Evolutionary conservation across 2,329 filamentous ascomycete genomes (phyloP).

Genomic region (Claviceps quebecensis): DNA sequence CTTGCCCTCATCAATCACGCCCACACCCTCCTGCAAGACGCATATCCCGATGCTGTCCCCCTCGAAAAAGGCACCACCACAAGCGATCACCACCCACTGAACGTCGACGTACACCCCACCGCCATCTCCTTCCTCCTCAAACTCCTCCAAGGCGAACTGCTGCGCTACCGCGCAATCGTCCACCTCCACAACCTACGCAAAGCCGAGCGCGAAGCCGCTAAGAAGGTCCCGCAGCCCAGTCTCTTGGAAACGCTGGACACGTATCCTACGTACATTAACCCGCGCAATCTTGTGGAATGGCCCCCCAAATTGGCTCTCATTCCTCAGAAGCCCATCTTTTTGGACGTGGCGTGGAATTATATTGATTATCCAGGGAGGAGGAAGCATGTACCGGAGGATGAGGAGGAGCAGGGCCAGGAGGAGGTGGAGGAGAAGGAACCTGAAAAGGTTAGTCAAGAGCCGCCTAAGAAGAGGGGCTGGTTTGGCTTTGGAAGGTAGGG

Average conservation of each 20-base stretch:
- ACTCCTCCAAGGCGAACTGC: conserved; percentile 56
- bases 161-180: conserved; percentile 73
- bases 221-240: conserved; percentile 26
- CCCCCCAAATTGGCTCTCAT: conserved; percentile 72
- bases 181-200: conserved; percentile 58
- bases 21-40: conserved; percentile 44
- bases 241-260: conserved; percentile 62
- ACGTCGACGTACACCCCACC: conserved; percentile 49
- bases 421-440: conserved; percentile 16
- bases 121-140: conserved; percentile 45
- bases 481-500: conserved; percentile 53
- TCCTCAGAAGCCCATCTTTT: conserved; percentile 87
- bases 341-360: conserved; percentile 96
- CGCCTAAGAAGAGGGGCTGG: conserved; percentile 56
- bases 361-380: conserved; percentile 70
- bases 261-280: conserved; percentile 62
- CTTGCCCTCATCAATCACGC: conserved; percentile 74
- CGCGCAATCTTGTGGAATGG: conserved; percentile 72
- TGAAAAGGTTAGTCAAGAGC: conserved; percentile 17
- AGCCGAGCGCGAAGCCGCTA: conserved; percentile 28
- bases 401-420: conserved; percentile 10
- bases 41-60: conserved; percentile 29
- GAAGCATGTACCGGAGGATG: not conserved
- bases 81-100: conserved; percentile 31
- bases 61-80: conserved; percentile 13